Base-by-base conservation (phyloP, 1,139 yeast genomes). In the Yamadazyma trypodendri region DNA sequence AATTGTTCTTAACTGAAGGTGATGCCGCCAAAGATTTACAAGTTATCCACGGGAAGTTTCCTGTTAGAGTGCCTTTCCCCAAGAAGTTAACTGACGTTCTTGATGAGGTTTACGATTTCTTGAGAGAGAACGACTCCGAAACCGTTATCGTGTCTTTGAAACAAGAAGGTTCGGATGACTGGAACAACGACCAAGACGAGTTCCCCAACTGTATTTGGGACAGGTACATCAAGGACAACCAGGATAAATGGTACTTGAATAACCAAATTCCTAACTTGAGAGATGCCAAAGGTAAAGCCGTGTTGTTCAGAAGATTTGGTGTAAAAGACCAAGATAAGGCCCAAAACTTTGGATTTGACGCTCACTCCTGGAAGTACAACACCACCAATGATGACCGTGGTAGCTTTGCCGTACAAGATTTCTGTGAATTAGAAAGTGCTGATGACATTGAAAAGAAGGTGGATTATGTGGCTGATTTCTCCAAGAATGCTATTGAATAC, bases 21-120 rank as follows among this genome's bases (percentile, higher is more conserved):
- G 70, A 69, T 37, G 60, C 58, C 11, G 75, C 75, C 39, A 68
- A 74, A 45, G 81, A 80, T 42, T 68, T 84, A 47, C 81, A 81
- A 51, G 84, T 84, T 11, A 77, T 81, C 45, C 92, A 84, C 55
- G 90, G 90, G 30, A 79, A 79, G 46, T 84, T 84, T 61, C 90
- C 94, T 0, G 87, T 84, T 29, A 74, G 72, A 41, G 62, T 84
- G 32, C 76, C 82, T 13, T 75, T 77, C 47, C 78, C 84, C n/a
- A 65, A 71, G 46, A 72, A 67, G 55, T 72, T 76, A 49, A 54
- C 54, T 24, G 70, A 61, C 36, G 74, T 61, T 20, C 72, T 77
- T 51, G 60, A 74, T 1, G 87, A 81, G 42, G 72, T 84, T 24
- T 83, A 80, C 55, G 63, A 65, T 10, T 85, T 81, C 51, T 61